Evolutionary conservation across 768 basidiomycete species (phyloP), one percentile per base, ranked within the genome.

Genomic region (Podaxis sp.): DNA sequence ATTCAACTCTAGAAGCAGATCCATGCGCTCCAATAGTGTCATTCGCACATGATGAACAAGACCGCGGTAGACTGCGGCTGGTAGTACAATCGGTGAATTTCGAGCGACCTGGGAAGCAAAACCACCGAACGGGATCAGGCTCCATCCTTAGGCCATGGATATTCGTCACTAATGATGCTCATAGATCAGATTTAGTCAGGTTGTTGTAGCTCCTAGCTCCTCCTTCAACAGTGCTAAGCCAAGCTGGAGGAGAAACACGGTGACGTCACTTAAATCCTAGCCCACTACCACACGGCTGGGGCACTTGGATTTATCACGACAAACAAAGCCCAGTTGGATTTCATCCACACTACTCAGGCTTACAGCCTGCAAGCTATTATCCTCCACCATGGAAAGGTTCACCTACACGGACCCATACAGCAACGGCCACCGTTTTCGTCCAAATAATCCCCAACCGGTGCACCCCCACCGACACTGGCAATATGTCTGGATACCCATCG

Each of bases 401-500:
- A 22, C 42, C 40, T 24, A 40, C 42, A 5, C 12, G 28, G 9
- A 12, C 13, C 26, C 15, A 15, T 42, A 15, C 24, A 22, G 15
- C 28, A 61, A 40, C 26, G 24, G 2, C 39, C 9, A 12, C 36
- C 56, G 19, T 39, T 24, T 49, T 19, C 39, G 49, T 28, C n/a
- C 39, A 6, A 13, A n/a, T 38, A 4, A 36, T 13, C 38, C 56
- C 38, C 30, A 15, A 52, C 22, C 12, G 3, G 54, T 63, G 28
- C 54, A 51, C 53, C 57, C 55, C 33, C 66, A 52, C 66, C 63
- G 75, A 36, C 85, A 87, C 66, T 88, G 87, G 82, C 74, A 76
- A 64, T 88, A 86, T 75, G 83, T 86, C 58, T 82, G 84, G 82
- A 79, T 92, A 55, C 90, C 90, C 3, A 55, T 85, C 22, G 76